These are phyloP conservation scores for Paraphoma chrysanthemicola DNA, from an alignment of 2,329 filamentous ascomycete genomes.

Conservation along the genomic window DNA sequence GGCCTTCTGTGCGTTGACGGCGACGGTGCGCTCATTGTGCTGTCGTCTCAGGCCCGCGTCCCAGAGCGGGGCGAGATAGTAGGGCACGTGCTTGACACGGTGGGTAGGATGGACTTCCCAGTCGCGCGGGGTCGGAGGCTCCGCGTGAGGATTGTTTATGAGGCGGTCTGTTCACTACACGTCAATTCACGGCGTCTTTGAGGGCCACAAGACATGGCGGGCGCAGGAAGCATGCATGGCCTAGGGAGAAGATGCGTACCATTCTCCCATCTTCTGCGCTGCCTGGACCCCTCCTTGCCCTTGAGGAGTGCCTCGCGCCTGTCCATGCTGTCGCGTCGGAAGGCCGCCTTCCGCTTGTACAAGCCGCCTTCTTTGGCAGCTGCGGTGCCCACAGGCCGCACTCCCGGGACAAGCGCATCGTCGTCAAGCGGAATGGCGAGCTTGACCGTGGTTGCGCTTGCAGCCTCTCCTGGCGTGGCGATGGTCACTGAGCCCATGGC, in stretches of 20 bases:
- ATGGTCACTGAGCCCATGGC: conserved; percentile 51
- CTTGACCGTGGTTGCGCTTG: conserved; percentile 65
- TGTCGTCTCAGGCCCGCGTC: conserved; percentile 55
- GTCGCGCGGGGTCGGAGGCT: conserved; percentile 82
- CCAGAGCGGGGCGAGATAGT: conserved; percentile 70
- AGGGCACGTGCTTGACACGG: conserved; percentile 78
- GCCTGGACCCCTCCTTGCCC: conserved; percentile 86
- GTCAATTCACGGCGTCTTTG: neutral
- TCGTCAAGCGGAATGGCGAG: conserved; percentile 79
- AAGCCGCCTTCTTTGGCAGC: conserved; percentile 54
- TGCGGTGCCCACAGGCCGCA: conserved; percentile 36
- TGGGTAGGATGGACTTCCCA: conserved; percentile 85
- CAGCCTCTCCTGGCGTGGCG: conserved; percentile 33
- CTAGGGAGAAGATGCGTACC: conserved; percentile 58
- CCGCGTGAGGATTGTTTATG: conserved; percentile 82
- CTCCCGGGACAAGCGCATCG: conserved; percentile 30
- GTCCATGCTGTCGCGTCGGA: conserved; percentile 68
- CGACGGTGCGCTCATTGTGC: conserved; percentile 53
- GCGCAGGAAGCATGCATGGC: neutral
- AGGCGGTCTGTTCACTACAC: conserved; percentile 70
- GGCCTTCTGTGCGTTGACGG: conserved; percentile 40
- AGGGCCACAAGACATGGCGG: neutral
- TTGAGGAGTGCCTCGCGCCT: conserved; percentile 79
- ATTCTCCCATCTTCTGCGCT: conserved; percentile 90
- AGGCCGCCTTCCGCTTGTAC: conserved; percentile 60